Evolutionary conservation across 805 yeast species (phyloP).

Genomic region (Wickerhamiella bombiphila): DNA sequence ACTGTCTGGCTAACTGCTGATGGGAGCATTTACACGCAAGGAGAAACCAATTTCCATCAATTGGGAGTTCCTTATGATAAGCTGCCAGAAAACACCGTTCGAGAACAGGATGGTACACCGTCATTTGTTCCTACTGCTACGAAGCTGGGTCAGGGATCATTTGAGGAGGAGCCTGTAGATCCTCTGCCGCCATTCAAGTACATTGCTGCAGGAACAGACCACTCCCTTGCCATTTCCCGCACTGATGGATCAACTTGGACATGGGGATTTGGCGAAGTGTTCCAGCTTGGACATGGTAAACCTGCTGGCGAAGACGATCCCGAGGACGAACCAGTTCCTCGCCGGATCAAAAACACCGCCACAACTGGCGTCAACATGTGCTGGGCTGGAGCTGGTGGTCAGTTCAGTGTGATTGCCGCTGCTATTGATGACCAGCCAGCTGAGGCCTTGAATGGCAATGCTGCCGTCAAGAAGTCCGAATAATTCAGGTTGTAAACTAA

Average conservation of each 20-base stretch:
- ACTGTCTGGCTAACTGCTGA: conserved; percentile 55
- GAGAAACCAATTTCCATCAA: conserved; percentile 88
- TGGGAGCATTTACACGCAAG: conserved; percentile 74
- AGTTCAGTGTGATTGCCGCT: conserved; percentile 84
- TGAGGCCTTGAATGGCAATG: too few species aligned
- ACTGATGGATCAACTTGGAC: conserved; percentile 74
- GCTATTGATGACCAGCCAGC: conserved; percentile 16
- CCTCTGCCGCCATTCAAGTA: conserved; percentile 40
- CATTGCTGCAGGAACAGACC: conserved; percentile 82
- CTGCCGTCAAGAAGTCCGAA: too few species aligned
- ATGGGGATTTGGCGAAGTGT: conserved; percentile 98
- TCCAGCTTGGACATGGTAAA: conserved; percentile 83
- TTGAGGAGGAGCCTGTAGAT: conserved; percentile 19
- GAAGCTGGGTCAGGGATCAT: conserved; percentile 31
- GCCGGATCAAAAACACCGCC: conserved; percentile 87
- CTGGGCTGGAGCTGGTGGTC: conserved; percentile 88
- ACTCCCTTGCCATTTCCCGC: conserved; percentile 64
- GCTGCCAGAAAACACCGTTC: conserved; percentile 55
- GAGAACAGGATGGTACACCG: conserved; percentile 64
- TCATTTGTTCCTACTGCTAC: conserved; percentile 74
- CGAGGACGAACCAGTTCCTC: conserved; percentile 74
- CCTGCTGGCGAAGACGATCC: conserved; percentile 76
- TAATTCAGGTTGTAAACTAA: too few species aligned
- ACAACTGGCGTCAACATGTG: conserved; percentile 62
- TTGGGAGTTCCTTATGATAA: conserved; percentile 58